Evolutionary conservation across 805 yeast species (phyloP).

Genomic region (Candida krabiensis): DNA sequence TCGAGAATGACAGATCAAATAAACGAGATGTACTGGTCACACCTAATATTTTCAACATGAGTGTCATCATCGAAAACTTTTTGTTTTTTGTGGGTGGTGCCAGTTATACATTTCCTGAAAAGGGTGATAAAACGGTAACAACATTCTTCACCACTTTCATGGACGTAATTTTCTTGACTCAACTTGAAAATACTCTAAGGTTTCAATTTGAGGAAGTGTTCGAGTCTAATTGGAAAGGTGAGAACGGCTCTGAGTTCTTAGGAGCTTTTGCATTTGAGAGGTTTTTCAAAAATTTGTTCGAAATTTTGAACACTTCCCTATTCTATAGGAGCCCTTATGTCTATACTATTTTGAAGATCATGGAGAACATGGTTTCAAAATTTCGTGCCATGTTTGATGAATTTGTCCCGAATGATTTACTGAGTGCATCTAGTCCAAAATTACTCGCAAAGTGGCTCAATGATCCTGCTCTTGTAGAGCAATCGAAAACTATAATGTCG

Average conservation of each 20-base stretch:
- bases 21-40: constrained; percentile 66
- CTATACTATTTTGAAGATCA: constrained; percentile 39
- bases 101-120: constrained; percentile 38
- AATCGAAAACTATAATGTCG: constrained; percentile 34
- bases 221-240: constrained; percentile 32
- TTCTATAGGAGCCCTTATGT: constrained; percentile 59
- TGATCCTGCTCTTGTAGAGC: constrained; percentile 29
- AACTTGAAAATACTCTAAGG: constrained; percentile 56
- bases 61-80: constrained; percentile 72
- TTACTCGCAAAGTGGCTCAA: constrained; percentile 35
- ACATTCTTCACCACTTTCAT: constrained; percentile 64
- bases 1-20: constrained; percentile 55
- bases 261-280: constrained; percentile 44
- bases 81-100: constrained; percentile 67
- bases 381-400: constrained; percentile 32
- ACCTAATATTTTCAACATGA: constrained; percentile 75
- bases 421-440: constrained; percentile 8
- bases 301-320: constrained; percentile 58
- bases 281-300: constrained; percentile 48
- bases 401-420: constrained; percentile 19
- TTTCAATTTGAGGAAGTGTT: constrained; percentile 50
- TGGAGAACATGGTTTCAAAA: constrained; percentile 40
- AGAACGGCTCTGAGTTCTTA: constrained; percentile 36
- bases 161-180: constrained; percentile 62
- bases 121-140: constrained; percentile 25